Percentiles rank a stretch among this genome's conserved stretches.
These are phyloP conservation scores for Ceratobasidium sp. DNA, from an alignment of 1,284 basidiomycete species.

Conservation along the genomic window DNA sequence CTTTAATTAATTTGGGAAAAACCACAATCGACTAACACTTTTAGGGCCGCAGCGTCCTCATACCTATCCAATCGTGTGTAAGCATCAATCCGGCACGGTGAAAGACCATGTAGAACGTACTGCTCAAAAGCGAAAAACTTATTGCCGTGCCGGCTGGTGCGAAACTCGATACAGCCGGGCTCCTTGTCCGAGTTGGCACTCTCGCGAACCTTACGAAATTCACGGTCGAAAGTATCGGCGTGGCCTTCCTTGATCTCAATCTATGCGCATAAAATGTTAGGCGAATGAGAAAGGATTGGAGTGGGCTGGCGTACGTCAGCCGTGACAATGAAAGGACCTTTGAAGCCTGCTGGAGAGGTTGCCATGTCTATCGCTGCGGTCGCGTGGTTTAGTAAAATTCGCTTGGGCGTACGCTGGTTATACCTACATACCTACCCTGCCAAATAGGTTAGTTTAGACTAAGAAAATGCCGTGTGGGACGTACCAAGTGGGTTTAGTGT, in stretches of 20 bases:
- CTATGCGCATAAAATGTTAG: neutral
- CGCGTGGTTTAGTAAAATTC: neutral
- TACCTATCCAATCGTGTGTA: constrained; percentile 6
- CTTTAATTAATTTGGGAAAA: neutral
- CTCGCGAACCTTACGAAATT: constrained; percentile 37
- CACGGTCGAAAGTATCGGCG: constrained; percentile 27
- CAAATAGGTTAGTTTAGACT: no score
- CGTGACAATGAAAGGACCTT: constrained; percentile 27
- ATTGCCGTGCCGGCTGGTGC: constrained; percentile 32
- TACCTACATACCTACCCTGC: neutral
- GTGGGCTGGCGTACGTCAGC: constrained; percentile 16
- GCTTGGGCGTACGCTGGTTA: no score
- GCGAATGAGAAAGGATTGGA: neutral
- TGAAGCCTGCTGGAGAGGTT: constrained; percentile 28
- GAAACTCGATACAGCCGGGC: constrained; percentile 39
- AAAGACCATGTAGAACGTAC: neutral
- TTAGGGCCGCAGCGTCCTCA: constrained; percentile 21
- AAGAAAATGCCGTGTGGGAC: neutral
- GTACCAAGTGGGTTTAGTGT: constrained; percentile 4
- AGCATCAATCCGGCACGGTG: neutral
- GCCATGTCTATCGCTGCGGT: constrained; percentile 18
- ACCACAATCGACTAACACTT: constrained; percentile 10
- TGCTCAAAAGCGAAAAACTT: constrained; percentile 37
- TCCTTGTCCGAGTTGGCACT: constrained; percentile 39
- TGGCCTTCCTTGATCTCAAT: constrained; percentile 37